A percentile compares a stretch with the other conserved stretches of the same genome.
phyloP scores from a whole-genome alignment of 345 rosid species.

The Camelina laxa region DNA sequence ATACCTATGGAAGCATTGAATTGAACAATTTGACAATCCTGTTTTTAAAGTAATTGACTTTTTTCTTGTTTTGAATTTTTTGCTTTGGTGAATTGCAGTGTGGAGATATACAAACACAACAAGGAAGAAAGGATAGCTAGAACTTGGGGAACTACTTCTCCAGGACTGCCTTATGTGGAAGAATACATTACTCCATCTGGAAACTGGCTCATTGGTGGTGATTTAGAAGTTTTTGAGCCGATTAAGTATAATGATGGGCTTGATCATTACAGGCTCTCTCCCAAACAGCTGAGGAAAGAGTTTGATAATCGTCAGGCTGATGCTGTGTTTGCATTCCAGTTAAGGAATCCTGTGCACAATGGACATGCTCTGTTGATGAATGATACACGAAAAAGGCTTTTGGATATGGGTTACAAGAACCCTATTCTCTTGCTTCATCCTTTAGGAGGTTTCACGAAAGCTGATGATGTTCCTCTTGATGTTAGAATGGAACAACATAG shows the following conservation, averaged over 20 bases:
- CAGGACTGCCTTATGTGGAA: constrained; percentile 91
- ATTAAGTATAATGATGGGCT: constrained; percentile 93
- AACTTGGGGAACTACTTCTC: constrained; percentile 94
- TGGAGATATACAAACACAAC: constrained; percentile 88
- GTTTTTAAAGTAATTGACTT: background rate
- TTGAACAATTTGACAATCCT: background rate
- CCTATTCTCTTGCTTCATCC: constrained; percentile 95
- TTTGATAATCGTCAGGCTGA: constrained; percentile 87
- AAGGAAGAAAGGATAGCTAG: constrained; percentile 93
- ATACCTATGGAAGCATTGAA: background rate
- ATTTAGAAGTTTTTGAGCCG: constrained; percentile 77
- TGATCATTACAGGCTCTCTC: constrained; percentile 92
- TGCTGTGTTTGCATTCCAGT: constrained; percentile 96
- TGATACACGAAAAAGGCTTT: constrained; percentile 75
- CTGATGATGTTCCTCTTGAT: constrained; percentile 93
- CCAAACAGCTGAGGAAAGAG: constrained; percentile 79
- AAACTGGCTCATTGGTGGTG: constrained; percentile 96
- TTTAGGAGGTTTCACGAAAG: constrained; percentile 92
- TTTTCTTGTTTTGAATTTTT: constrained; percentile 1
- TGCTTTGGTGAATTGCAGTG: constrained; percentile 48
- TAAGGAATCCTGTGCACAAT: constrained; percentile 95
- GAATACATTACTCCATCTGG: constrained; percentile 75
- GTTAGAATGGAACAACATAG: constrained; percentile 96
- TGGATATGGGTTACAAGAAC: constrained; percentile 91
- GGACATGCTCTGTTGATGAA: constrained; percentile 96